Evolutionary conservation across 192 early-diverging fungal species (phyloP), one percentile per base, ranked within the genome.

Genomic region (Thoreauomyces humboldtii): DNA sequence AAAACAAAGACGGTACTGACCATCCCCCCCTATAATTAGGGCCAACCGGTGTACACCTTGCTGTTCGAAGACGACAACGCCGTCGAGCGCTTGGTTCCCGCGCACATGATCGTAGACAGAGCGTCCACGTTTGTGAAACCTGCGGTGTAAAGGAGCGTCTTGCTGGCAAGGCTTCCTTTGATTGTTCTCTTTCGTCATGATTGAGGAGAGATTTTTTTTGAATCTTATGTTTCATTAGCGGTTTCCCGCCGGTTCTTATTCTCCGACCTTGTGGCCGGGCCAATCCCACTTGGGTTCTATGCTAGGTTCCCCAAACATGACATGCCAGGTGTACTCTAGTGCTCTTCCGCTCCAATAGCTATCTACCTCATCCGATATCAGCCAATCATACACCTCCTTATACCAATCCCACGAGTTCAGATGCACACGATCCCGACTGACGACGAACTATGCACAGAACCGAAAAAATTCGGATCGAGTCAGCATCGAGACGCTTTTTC

Each of bases 21-120:
- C 38, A 41, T 41, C 38, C 38, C 9, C 9, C 38, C 17, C 9
- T 17, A 12, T 52, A 52, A 15, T 5, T 27, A 52, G 50, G 50
- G 50, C 27, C 32, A 51, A 14, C 21, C 24, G 4, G 51, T 44
- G 14, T 80, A 80, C 62, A 58, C 59, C 34, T 55, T 78, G 19
- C n/a, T 34, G 9, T 80, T 80, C 52, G 79, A 77, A 29, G 79
- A 80, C 44, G 79, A 80, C 67, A 59, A 68, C 24, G 71, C 56
- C 15, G 15, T 38, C 0, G 63, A 73, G 19, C 61, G 71, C 34
- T 32, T n/a, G 6, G 75, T 79, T 21, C 21, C 32, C 2, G 32
- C 55, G n/a, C 17, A n/a, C 19, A 57, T 57, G 55, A 36, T 57
- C 15, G 19, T 57, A 37, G 55, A 57, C 24, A 15, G 50, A 27